Conservation (phyloP, 1,284 basidiomycete genomes). For the Filobasidium uniguttulatum region DNA sequence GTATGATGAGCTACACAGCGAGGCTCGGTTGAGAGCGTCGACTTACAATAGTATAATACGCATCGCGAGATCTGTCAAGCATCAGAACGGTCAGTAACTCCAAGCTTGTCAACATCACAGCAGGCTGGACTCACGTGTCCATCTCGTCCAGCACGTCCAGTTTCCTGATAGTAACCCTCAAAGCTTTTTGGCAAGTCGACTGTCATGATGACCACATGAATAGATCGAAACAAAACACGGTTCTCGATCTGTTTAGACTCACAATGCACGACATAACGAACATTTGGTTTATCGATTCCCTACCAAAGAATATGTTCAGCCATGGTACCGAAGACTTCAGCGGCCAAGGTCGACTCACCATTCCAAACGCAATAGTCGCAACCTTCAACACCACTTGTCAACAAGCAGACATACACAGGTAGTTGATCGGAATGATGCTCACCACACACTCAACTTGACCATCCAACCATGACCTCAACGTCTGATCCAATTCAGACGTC, state of each 20-base stretch:
- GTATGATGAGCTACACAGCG: not conserved
- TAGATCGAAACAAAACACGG: too few species aligned
- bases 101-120: not conserved
- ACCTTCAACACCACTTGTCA: too few species aligned
- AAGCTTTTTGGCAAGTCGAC: constrained; percentile 70
- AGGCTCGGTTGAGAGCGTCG: not conserved
- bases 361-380: constrained; percentile 67
- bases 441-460: constrained; percentile 41
- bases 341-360: constrained; percentile 37
- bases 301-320: constrained; percentile 3
- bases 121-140: constrained; percentile 46
- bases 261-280: constrained; percentile 45
- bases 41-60: constrained; percentile 62
- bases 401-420: not conserved
- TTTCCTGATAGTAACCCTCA: constrained; percentile 83
- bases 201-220: constrained; percentile 48
- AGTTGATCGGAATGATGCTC: not conserved
- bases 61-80: constrained; percentile 56
- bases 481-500: constrained; percentile 45
- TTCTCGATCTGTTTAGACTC: too few species aligned
- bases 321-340: not conserved
- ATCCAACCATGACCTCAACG: constrained; percentile 49
- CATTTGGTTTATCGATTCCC: constrained; percentile 73
- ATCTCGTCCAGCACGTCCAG: constrained; percentile 73
- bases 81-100: not conserved